Conservation (phyloP, 768 basidiomycete genomes). For the Gautieria morchelliformis region DNA sequence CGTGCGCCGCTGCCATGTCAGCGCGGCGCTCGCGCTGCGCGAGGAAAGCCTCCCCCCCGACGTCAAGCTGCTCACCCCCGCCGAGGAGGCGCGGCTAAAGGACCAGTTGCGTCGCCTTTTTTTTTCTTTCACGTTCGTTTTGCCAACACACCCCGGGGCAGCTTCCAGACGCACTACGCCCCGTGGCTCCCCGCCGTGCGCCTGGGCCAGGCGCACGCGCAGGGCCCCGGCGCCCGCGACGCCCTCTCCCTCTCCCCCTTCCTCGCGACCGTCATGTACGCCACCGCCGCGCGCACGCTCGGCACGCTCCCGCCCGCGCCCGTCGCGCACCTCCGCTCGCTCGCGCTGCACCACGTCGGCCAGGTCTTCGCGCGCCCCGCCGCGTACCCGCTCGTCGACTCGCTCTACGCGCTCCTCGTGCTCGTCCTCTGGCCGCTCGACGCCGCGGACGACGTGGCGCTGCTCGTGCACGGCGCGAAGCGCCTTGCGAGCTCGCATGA, state of each 20-base stretch:
- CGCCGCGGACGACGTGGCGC: conserved; percentile 1
- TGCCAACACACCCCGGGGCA: background rate
- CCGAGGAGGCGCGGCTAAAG: background rate
- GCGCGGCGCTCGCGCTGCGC: background rate
- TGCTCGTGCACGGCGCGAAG: conserved; percentile 2
- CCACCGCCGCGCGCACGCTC: conserved; percentile 3
- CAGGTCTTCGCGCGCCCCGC: conserved; percentile 5
- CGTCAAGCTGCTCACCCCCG: background rate
- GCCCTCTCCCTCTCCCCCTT: conserved; percentile 1
- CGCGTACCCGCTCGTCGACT: conserved; percentile 1
- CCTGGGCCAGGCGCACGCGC: background rate
- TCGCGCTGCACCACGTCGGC: conserved; percentile 1
- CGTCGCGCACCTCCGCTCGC: background rate
- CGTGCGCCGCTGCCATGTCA: background rate
- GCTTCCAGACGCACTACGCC: background rate
- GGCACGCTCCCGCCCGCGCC: background rate
- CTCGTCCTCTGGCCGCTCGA: conserved; percentile 6
- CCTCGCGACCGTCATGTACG: conserved; percentile 2
- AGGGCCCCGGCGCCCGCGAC: background rate
- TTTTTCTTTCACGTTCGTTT: background rate
- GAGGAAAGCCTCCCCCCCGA: background rate
- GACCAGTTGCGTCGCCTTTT: conserved; percentile 2
- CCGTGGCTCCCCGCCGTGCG: conserved; percentile 2
- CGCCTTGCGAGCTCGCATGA: background rate
- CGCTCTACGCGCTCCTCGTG: conserved; percentile 1